These are phyloP conservation scores for Mycena crocata DNA, from an alignment of 768 basidiomycete species.

Conservation along the genomic window DNA sequence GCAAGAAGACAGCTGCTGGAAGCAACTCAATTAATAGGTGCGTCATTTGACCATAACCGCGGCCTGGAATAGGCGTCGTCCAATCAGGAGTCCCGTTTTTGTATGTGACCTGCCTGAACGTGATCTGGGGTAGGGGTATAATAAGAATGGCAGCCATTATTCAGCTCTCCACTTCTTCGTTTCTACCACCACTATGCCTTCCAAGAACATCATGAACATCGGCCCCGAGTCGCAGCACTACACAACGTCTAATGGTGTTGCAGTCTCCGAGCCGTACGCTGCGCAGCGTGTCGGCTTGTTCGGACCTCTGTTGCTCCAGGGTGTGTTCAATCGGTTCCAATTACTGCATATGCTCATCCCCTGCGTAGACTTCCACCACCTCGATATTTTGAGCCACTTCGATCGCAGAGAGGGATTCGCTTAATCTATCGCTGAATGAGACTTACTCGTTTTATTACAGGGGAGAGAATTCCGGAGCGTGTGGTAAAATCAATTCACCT, in stretches of 20 bases:
- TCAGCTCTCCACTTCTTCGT: slow-evolving; percentile 21
- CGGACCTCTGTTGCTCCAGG: slow-evolving; percentile 92
- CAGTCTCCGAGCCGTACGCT: slow-evolving; percentile 80
- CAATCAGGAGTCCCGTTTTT: background rate
- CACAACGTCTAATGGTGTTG: slow-evolving; percentile 89
- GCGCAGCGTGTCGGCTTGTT: slow-evolving; percentile 78
- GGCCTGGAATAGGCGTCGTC: background rate
- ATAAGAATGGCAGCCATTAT: background rate
- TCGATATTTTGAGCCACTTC: slow-evolving; percentile 92
- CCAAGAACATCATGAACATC: slow-evolving; percentile 64
- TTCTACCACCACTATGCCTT: slow-evolving; percentile 66
- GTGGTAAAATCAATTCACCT: slow-evolving; percentile 62
- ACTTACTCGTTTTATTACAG: background rate
- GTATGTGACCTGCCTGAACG: background rate
- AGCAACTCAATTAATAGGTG: background rate
- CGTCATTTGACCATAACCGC: slow-evolving; percentile 15
- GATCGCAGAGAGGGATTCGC: slow-evolving; percentile 65
- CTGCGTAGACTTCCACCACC: slow-evolving; percentile 83
- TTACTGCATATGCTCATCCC: slow-evolving; percentile 24
- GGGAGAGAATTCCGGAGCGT: slow-evolving; percentile 95
- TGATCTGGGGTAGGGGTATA: slow-evolving; percentile 17
- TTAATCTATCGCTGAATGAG: background rate
- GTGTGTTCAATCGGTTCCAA: slow-evolving; percentile 49
- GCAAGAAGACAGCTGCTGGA: background rate
- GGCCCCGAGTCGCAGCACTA: slow-evolving; percentile 71